Conservation (phyloP, 495 filamentous ascomycete species). For the Aspergillus saccharolyticus region DNA sequence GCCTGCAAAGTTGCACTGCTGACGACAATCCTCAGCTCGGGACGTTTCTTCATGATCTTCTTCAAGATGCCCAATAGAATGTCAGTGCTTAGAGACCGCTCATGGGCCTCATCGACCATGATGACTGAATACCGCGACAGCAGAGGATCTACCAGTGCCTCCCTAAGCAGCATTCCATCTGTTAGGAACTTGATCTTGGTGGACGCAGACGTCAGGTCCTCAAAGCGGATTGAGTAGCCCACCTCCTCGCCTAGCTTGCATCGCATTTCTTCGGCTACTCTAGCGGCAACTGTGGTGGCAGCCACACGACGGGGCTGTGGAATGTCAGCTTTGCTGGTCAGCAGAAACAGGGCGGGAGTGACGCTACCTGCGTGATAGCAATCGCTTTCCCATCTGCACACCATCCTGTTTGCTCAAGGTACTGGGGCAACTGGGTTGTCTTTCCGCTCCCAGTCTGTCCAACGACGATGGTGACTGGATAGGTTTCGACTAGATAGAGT, state of each 20-base stretch:
- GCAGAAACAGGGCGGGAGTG: conserved; percentile 9
- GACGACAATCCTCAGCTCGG: conserved; percentile 82
- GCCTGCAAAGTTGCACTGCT: conserved; percentile 94
- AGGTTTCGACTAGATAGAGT: conserved; percentile 71
- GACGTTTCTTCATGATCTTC: conserved; percentile 78
- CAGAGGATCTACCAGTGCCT: conserved; percentile 89
- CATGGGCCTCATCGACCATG: conserved; percentile 98
- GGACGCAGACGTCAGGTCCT: conserved; percentile 82
- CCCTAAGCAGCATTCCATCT: conserved; percentile 89
- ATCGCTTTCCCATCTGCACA: conserved; percentile 77
- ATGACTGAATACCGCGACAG: conserved; percentile 92
- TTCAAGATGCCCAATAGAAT: conserved; percentile 90
- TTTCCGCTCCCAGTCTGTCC: conserved; percentile 91
- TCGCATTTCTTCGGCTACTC: conserved; percentile 91
- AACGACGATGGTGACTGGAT: conserved; percentile 77
- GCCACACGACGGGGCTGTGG: conserved; percentile 82
- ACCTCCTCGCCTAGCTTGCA: conserved; percentile 91
- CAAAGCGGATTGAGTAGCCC: conserved; percentile 94
- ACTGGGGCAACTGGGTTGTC: conserved; percentile 86
- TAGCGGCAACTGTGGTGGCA: conserved; percentile 82
- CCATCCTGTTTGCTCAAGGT: conserved; percentile 85
- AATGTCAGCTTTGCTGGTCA: neutral
- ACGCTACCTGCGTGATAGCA: conserved; percentile 79
- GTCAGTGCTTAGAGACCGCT: conserved; percentile 90
- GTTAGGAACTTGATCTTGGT: conserved; percentile 96